Conservation (phyloP, 2,329 filamentous ascomycete genomes). For the Paraphaeosphaeria sporulosa region DNA sequence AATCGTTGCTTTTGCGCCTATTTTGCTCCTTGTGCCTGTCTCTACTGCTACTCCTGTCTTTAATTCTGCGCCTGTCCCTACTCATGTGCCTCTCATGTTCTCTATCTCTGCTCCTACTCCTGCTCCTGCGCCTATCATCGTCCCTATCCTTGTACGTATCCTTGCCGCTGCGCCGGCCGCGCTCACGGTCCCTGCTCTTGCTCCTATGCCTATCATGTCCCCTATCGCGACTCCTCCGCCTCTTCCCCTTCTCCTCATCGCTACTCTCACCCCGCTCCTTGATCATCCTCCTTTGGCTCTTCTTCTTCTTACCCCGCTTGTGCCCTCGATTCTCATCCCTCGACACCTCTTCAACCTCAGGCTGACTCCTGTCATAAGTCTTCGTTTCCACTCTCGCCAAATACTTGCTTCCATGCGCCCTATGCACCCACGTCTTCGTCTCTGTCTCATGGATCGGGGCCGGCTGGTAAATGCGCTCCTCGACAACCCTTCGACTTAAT, state of each 20-base stretch:
- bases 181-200: no score
- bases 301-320: neutral
- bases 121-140: no score
- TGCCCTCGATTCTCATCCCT: neutral
- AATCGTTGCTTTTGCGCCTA: neutral
- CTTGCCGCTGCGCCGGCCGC: no score
- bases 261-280: constrained; percentile 2
- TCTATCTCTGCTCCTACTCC: no score
- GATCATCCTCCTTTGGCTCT: neutral
- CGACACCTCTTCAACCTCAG: neutral
- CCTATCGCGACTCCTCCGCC: neutral
- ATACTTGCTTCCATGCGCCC: neutral
- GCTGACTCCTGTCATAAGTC: neutral
- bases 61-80: no score
- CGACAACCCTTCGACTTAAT: neutral
- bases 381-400: neutral
- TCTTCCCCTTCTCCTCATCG: neutral
- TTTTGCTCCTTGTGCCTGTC: neutral
- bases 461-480: neutral
- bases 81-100: no score
- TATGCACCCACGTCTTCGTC: neutral
- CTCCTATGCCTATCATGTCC: neutral
- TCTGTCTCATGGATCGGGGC: neutral
- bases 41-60: neutral
- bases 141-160: no score